Base-by-base conservation (phyloP, 2,329 filamentous ascomycete species). In the Metarhizium rileyi region DNA sequence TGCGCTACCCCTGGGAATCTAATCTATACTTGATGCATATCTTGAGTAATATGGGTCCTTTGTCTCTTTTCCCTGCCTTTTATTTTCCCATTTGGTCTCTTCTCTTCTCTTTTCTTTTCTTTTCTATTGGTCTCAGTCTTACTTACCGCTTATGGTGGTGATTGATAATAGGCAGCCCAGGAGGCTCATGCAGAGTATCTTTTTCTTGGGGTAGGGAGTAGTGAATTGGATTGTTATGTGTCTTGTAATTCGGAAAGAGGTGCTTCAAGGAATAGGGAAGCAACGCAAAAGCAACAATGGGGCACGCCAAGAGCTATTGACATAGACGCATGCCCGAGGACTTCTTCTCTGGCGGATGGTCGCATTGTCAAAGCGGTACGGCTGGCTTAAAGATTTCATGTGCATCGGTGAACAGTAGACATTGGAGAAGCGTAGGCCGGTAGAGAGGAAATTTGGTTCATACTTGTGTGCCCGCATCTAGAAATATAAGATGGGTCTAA, bases 11-110 rank as follows among this genome's bases (percentile, higher is more conserved):
- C 41, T 48, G 50, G 52, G 57, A 53, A 57, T 49, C 47, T 66
- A 64, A 66, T 66, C 44, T 36, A 53, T 55, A 52, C 55, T 54
- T 56, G 55, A 57, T 57, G 60, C 61, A 58, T 57, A 63, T 56
- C 48, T 52, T 55, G 52, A 59, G 50, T 52, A 56, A 56, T 55
- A 57, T 50, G 54, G 56, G 52, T 50, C 55, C 48, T 57, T 56
- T 49, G 51, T 53, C 48, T 38, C 47, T 50, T 57, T 52, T 53
- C 57, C 41, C 52, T 55, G 46, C 50, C n/a, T n/a, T n/a, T n/a
- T n/a, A n/a, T n/a, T n/a, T n/a, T n/a, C n/a, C n/a, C n/a, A n/a
- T n/a, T n/a, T n/a, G n/a, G n/a, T n/a, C n/a, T n/a, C n/a, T n/a
- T n/a, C n/a, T n/a, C n/a, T n/a, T n/a, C n/a, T n/a, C n/a, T n/a